Percentiles rank a stretch among this genome's conserved stretches.
Conservation (phyloP, 2,329 filamentous ascomycete genomes). For the Zymoseptoria ardabiliae region DNA sequence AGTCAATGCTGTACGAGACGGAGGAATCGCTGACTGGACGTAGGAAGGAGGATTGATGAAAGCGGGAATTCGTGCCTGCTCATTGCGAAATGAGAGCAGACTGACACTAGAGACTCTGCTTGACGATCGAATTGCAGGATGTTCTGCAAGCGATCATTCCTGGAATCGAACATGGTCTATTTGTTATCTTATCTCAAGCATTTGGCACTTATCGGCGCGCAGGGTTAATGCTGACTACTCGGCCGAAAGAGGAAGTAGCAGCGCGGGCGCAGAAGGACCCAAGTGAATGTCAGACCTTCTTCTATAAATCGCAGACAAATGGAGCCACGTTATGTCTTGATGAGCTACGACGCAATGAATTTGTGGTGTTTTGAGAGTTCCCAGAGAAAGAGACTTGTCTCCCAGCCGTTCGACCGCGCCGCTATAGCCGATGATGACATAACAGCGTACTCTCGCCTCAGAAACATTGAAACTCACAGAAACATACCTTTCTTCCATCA, state of each 20-base stretch:
- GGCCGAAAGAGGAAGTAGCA: background rate
- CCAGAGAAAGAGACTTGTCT: background rate
- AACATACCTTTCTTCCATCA: no score
- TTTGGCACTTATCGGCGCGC: background rate
- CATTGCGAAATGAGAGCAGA: background rate
- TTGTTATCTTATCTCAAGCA: no score
- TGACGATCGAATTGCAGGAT: background rate
- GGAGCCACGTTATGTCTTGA: no score
- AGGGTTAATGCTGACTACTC: background rate
- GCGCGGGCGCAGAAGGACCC: background rate
- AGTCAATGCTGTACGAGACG: slow-evolving; percentile 24
- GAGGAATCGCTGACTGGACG: slow-evolving; percentile 15
- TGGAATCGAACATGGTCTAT: no score
- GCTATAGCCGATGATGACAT: background rate
- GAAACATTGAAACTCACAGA: background rate
- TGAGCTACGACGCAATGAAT: no score
- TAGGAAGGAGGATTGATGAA: slow-evolving; percentile 1
- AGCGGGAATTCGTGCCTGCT: background rate
- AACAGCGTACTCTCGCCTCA: background rate
- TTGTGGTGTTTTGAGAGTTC: background rate
- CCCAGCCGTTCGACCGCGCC: background rate
- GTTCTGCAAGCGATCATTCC: no score
- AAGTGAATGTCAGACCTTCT: background rate
- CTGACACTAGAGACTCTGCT: background rate
- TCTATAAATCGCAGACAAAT: no score